Conservation (phyloP, 2,329 filamentous ascomycete genomes). For the Mariannaea elegans region DNA sequence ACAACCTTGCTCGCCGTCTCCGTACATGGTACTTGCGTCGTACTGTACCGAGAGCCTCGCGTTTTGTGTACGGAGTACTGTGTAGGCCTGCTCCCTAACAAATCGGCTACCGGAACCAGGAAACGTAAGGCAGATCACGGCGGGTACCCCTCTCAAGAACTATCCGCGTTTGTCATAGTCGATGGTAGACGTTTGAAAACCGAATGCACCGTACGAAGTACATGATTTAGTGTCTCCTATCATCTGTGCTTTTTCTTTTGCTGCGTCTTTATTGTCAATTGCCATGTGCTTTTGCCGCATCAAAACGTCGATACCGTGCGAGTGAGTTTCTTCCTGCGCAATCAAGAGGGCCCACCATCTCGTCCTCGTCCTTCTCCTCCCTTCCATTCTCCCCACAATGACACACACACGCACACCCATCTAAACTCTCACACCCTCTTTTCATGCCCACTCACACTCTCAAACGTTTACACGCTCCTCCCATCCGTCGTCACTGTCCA, state of each 20-base stretch:
- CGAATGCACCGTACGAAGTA: too few species aligned
- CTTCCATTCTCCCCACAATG: conserved; percentile 42
- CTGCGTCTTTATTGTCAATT: not conserved
- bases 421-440: conserved; percentile 33
- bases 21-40: conserved; percentile 32
- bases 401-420: conserved; percentile 36
- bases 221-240: not conserved
- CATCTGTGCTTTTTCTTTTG: not conserved
- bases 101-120: conserved; percentile 19
- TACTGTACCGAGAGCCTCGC: conserved; percentile 22
- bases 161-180: not conserved
- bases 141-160: conserved; percentile 2
- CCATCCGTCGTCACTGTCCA: conserved; percentile 18
- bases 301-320: conserved; percentile 34
- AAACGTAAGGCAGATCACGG: conserved; percentile 8
- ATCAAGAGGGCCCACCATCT: conserved; percentile 32
- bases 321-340: conserved; percentile 20
- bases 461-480: conserved; percentile 29
- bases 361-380: conserved; percentile 41
- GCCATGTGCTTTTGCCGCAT: conserved; percentile 7
- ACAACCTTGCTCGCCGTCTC: conserved; percentile 22
- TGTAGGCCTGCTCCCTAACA: too few species aligned
- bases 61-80: conserved; percentile 14
- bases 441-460: conserved; percentile 27
- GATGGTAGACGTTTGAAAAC: not conserved